These are phyloP conservation scores for Aspergillus sp. DNA, from an alignment of 2,329 filamentous ascomycete genomes.

Conservation along the genomic window DNA sequence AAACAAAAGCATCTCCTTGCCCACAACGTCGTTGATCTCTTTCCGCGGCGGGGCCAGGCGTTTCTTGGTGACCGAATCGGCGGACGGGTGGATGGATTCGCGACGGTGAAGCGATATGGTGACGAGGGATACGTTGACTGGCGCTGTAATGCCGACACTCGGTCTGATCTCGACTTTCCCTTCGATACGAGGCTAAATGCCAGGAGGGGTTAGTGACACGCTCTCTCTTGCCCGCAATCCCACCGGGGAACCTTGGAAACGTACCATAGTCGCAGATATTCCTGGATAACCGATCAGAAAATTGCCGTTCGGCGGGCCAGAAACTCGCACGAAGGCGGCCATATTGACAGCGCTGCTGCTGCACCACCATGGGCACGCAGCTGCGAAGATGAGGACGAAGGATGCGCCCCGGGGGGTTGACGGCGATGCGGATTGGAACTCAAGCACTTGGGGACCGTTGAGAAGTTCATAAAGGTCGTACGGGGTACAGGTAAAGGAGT, in stretches of 20 bases:
- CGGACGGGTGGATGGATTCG: slow-evolving; percentile 93
- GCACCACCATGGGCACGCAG: slow-evolving; percentile 35
- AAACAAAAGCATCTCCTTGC: slow-evolving; percentile 90
- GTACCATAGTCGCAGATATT: slow-evolving; percentile 92
- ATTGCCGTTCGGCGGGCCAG: slow-evolving; percentile 92
- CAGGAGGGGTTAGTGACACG: slow-evolving; percentile 4
- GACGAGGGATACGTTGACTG: slow-evolving; percentile 84
- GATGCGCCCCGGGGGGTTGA: slow-evolving; percentile 17
- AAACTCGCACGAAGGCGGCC: slow-evolving; percentile 87
- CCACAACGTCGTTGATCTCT: slow-evolving; percentile 86
- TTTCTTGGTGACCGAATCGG: slow-evolving; percentile 88
- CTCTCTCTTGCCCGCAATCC: no score
- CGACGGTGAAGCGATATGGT: slow-evolving; percentile 88
- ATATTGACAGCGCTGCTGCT: slow-evolving; percentile 42
- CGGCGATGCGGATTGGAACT: slow-evolving; percentile 20
- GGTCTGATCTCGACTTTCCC: slow-evolving; percentile 96
- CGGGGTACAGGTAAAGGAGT: background rate
- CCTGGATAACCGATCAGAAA: slow-evolving; percentile 96
- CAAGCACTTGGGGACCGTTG: slow-evolving; percentile 13
- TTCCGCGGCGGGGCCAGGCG: slow-evolving; percentile 83
- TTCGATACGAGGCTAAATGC: slow-evolving; percentile 78
- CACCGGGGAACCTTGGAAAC: slow-evolving; percentile 32
- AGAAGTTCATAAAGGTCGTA: slow-evolving; percentile 21
- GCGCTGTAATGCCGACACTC: slow-evolving; percentile 73
- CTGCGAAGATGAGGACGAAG: slow-evolving; percentile 13